Evolutionary conservation across 176 grass and related monocot genomes (phyloP), one percentile per base, ranked within the genome.

Genomic region (Aegilops longissima): DNA sequence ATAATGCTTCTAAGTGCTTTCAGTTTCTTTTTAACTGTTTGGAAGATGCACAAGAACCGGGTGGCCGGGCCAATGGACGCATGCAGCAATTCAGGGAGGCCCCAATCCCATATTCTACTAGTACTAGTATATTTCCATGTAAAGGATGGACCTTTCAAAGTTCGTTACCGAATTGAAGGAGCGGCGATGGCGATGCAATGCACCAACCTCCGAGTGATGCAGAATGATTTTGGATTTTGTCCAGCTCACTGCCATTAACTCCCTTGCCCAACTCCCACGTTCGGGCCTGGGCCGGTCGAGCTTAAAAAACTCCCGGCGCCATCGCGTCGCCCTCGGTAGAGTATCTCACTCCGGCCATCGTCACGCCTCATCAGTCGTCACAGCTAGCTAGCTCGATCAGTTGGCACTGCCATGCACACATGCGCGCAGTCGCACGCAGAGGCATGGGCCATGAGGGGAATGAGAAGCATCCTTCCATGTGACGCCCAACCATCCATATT

Each of bases 191-290:
- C n/a, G 75, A 86, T 81, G 77, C 83, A 52, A 68, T 68, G 30
- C 30, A 81, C 61, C 82, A 86, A 49, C 83, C 83, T 82, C 83
- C 70, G 40, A 38, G 27, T 59, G 56, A 21, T 9, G 56, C 56
- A 59, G 56, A 21, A 84, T 62, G 85, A 76, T 84, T 87, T 87
- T 75, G 81, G 81, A 91, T 76, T 87, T 64, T 88, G 77, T 91
- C 81, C 70, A 88, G 61, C 62, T 91, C 77, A 84, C 39, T 11
- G 76, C 69, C 89, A 91, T 87, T 73, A 87, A 88, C 70, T 85
- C 62, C 59, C 45, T 63, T 81, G 89, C 77, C 81, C 85, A 81
- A 76, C 81, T 88, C 85, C 85, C 81, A 85, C 89, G 81, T 76
- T 87, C 89, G 51, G 54, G 67, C 74, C 76, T 80, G 81, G 44